A percentile compares a stretch with the other conserved stretches of the same genome.
Conservation (phyloP, 2,329 filamentous ascomycete genomes). For the Calonectria pteridis region DNA sequence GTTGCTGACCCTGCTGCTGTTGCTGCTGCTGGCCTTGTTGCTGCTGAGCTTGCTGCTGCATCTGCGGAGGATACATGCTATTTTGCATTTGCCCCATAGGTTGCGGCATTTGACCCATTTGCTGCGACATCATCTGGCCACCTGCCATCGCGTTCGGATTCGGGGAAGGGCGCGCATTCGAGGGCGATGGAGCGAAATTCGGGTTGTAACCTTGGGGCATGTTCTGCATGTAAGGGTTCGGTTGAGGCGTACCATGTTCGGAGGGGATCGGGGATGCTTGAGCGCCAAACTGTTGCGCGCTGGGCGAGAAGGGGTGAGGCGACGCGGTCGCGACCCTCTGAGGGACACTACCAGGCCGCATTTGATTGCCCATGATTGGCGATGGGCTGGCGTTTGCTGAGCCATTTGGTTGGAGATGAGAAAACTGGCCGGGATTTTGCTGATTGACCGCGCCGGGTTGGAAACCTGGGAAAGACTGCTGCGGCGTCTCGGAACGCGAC, state of each 20-base stretch:
- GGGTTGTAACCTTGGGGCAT: slow-evolving; percentile 71
- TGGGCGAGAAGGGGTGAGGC: slow-evolving; percentile 89
- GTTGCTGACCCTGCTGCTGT: slow-evolving; percentile 52
- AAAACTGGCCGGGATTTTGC: slow-evolving; percentile 77
- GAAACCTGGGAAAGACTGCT: slow-evolving; percentile 78
- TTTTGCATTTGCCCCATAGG: slow-evolving; percentile 65
- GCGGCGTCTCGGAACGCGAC: slow-evolving; percentile 93
- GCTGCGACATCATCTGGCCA: slow-evolving; percentile 67
- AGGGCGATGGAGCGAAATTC: slow-evolving; percentile 68
- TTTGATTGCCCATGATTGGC: slow-evolving; percentile 88
- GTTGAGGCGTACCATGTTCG: slow-evolving; percentile 83
- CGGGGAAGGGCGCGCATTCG: slow-evolving; percentile 68
- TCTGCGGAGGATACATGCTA: slow-evolving; percentile 54
- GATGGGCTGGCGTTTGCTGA: slow-evolving; percentile 91
- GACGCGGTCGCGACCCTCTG: slow-evolving; percentile 92
- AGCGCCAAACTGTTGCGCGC: slow-evolving; percentile 76
- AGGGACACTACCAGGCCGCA: slow-evolving; percentile 76
- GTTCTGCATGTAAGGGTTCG: slow-evolving; percentile 74
- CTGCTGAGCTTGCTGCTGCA: slow-evolving; percentile 57
- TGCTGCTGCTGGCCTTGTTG: slow-evolving; percentile 61
- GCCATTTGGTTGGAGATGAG: slow-evolving; percentile 84
- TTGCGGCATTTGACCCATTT: slow-evolving; percentile 60
- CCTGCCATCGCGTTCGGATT: slow-evolving; percentile 65
- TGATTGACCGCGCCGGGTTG: slow-evolving; percentile 73
- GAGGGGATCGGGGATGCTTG: slow-evolving; percentile 83